Evolutionary conservation across 176 grass and related monocot species (phyloP).

Genomic region (Avena eriantha): DNA sequence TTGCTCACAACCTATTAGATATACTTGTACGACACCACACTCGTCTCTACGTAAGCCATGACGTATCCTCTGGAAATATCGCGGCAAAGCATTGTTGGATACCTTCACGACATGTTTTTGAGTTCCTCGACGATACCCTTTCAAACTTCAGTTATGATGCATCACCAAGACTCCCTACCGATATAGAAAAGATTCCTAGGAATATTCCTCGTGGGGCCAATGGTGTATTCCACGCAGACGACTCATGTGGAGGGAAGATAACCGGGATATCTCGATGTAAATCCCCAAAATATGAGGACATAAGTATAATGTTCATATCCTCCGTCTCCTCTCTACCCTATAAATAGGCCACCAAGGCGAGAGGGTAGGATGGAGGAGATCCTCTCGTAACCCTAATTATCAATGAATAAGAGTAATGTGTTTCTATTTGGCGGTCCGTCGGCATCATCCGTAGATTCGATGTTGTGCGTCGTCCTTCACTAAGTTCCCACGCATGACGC

Average conservation of each 20-base stretch:
- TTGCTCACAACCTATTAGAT: background rate
- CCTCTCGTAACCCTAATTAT: no score
- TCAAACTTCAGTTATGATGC: background rate
- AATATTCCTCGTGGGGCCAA: background rate
- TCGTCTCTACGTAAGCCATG: background rate
- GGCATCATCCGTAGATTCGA: no score
- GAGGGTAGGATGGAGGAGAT: no score
- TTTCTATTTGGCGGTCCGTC: no score
- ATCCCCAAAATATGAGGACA: no score
- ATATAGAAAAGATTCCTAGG: background rate
- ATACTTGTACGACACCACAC: background rate
- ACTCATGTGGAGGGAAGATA: no score
- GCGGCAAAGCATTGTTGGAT: background rate
- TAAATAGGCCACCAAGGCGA: no score
- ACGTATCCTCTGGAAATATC: background rate
- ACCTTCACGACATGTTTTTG: background rate
- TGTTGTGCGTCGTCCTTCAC: no score
- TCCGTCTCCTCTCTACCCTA: no score
- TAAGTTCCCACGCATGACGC: no score
- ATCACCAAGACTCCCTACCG: background rate
- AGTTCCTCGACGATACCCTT: background rate
- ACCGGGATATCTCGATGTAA: background rate
- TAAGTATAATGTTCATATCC: no score
- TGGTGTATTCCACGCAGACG: background rate
- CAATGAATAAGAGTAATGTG: no score